Evolutionary conservation across 805 yeast species (phyloP), one percentile per base, ranked within the genome.

Genomic region (Wickerhamiella allomyrinae): DNA sequence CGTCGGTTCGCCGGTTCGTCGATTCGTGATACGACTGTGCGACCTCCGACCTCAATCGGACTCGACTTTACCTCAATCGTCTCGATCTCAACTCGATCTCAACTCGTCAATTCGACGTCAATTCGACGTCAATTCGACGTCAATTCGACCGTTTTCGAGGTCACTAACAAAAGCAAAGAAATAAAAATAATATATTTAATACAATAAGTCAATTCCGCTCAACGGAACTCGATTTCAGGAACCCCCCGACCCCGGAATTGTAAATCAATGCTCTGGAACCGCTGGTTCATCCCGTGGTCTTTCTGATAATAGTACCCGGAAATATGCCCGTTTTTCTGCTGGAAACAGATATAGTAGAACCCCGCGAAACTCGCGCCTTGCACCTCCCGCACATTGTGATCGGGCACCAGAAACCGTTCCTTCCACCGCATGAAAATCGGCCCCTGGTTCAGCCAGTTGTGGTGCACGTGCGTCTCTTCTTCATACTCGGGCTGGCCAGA

Each of bases 341-440:
- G 82, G 53, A 86, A 77, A 34, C 85, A 83, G 22, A 86, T 74
- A 57, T 86, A 87, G 60, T 87, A 87, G 57, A 86, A 86, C 0
- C 97, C 97, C 34, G 86, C 95, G 59, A 79, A 87, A 2, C 94
- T 80, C 0, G 95, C 95, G 13, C 73, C 89, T 49, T 63, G 66
- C 44, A 72, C 72, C 49, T 69, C 74, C 46, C 67, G 71, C n/a
- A 78, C 63, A 43, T 63, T 61, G 23, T 85, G 76, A 60, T 85
- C 94, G 0, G 94, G 94, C 7, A 82, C 77, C 46, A 87, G 62
- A 55, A 85, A 85, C 53, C 77, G 74, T 59, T 87, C 97, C 61
- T 87, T 87, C 97, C 97, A 87, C 50, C 95, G 70, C 95, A 87
- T 87, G 57, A 76, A 87, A 5, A 87, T 61, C 52, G 64, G 70